Percentiles rank a stretch among this genome's conserved stretches.
Evolutionary conservation across 2,329 filamentous ascomycete species (phyloP).

Genomic region (Fusarium irregulare): DNA sequence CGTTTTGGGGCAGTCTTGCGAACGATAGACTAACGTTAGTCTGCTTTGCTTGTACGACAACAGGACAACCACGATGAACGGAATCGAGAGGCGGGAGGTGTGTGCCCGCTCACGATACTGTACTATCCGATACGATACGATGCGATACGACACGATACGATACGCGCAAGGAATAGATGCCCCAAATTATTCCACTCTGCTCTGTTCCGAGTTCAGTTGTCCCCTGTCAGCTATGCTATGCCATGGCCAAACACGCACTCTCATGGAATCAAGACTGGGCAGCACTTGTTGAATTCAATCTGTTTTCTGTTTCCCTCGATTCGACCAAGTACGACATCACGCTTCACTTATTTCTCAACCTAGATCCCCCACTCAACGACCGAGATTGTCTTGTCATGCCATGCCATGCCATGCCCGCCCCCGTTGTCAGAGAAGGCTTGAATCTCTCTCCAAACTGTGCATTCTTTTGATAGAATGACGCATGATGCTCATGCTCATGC

Average conservation of each 20-base stretch:
- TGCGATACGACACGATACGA: not conserved
- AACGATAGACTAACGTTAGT: conserved; percentile 39
- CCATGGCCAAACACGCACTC: not conserved
- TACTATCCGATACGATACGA: not conserved
- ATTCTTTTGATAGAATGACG: conserved; percentile 9
- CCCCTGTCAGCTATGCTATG: not conserved
- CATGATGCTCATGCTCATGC: conserved; percentile 11
- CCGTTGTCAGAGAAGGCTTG: not conserved
- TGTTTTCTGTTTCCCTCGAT: not conserved
- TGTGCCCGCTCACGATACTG: conserved; percentile 15
- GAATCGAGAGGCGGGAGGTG: conserved; percentile 14
- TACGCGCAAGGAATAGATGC: not conserved
- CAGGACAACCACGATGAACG: not conserved
- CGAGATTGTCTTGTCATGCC: not conserved
- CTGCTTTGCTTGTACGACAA: conserved; percentile 5
- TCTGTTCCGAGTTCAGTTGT: not conserved
- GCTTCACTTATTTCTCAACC: conserved; percentile 27
- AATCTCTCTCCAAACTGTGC: not conserved
- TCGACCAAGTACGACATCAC: conserved; percentile 15
- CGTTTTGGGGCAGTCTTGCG: conserved; percentile 50
- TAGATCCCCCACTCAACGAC: conserved; percentile 10
- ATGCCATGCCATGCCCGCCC: conserved; percentile 1
- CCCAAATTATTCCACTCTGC: conserved; percentile 10
- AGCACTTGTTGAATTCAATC: not conserved
- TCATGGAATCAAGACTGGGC: conserved; percentile 2